Base-by-base conservation (phyloP, 2,329 filamentous ascomycete genomes). In the Alternaria ethzedia region DNA sequence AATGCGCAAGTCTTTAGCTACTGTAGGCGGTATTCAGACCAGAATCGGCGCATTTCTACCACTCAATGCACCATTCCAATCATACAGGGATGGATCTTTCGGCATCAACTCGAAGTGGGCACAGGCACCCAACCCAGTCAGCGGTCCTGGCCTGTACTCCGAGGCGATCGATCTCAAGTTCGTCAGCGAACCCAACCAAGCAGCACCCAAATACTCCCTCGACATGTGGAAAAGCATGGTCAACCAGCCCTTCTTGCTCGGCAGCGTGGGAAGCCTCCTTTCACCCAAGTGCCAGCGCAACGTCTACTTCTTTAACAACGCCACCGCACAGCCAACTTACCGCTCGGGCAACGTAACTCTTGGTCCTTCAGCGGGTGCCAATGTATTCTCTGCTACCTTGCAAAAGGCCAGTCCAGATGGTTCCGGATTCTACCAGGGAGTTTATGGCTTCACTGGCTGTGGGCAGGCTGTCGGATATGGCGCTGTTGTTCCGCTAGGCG, bases 81-180 rank as follows among this genome's bases (percentile, higher is more conserved):
- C 54, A 8, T 59, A 56, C 47, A 32, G 54, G 6, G 57, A 64
- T 28, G 61, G 61, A 15, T 50, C 50, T 6, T 15, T 59, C 13
- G 52, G 57, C 17, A 49, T 54, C 46, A 64, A 60, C 49, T 57
- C 61, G 13, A 66, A 64, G 15, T 63, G 60, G 63, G 59, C 56
- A 12, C 46, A 54, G 28, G 36, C 45, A 12, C 60, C 63, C 25
- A 66, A 64, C 23, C 61, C 57, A 2, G 36, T 25, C 5, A 56
- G 52, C n/a, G 61, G 61, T 5, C 54, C 64, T n/a, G 57, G 57
- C 6, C 17, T 62, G 10, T 67, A 67, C 43, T 51, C 55, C 5
- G 63, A 61, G 45, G 63, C 63, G 8, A 21, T 61, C 13, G 60
- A 68, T 44, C 15, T 68, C 12, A 59, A 59, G 45, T 66, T 68